Evolutionary conservation across 1,284 basidiomycete species (phyloP), one percentile per base, ranked within the genome.

Genomic region (Phylloboletellus chloephorus): DNA sequence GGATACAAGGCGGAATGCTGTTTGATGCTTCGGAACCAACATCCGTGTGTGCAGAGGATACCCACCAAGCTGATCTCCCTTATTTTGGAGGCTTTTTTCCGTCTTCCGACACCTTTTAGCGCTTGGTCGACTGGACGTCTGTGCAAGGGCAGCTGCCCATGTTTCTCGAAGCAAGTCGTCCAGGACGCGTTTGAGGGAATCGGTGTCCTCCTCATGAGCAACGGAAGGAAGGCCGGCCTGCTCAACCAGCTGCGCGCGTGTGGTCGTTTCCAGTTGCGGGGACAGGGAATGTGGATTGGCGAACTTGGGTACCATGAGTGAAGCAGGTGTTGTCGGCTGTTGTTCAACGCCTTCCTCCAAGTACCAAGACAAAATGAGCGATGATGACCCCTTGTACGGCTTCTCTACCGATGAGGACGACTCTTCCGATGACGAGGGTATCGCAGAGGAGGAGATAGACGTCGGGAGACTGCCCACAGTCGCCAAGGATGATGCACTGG

Each of bases 331-430:
- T 63, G 39, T 60, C 47, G 31, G 20, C 11, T 61, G 53, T 59
- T 58, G 36, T 32, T 28, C 29, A 34, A 31, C 9, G 11, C 17
- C 29, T 21, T 26, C 22, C 6, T 16, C 12, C 13, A 26, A 19
- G 33, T 41, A 23, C 15, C 3, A 20, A 21, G 11, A 39, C 13
- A 23, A 31, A 22, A 55, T 55, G 53, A 64, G 61, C 37, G 68
- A 70, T 36, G 65, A 67, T 37, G 64, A 65, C 24, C 70, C 76
- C 50, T 51, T 85, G 11, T 77, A 83, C 51, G 87, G 84, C 4
- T 88, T 89, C 60, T 84, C 83, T 3, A 80, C 82, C 12, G 82
- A 83, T 40, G 82, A 83, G 37, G 82, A 85, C 39, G 87, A 91
- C 57, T 88, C 84, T 15, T 88, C 85, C 1, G 82, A 83, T 46